Conservation (phyloP, 805 yeast species). For the Spencermartinsiella europaea region DNA sequence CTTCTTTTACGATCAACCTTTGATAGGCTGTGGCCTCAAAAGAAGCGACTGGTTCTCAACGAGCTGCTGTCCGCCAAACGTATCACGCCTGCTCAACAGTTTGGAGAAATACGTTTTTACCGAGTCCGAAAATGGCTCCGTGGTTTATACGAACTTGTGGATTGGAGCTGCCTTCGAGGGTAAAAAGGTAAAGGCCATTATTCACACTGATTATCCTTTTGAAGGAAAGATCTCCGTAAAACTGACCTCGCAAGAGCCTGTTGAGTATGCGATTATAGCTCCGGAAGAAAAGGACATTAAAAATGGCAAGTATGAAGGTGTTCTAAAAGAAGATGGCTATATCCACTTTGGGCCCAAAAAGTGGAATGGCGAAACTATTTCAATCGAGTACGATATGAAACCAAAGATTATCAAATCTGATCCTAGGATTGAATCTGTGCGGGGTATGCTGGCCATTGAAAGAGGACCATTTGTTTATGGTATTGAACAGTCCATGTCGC, state of each 20-base stretch:
- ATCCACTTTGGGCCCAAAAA: neutral
- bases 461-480: conserved; percentile 6
- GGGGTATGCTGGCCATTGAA: neutral
- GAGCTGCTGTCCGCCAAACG: conserved; percentile 30
- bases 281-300: neutral
- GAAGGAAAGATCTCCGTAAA: neutral
- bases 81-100: conserved; percentile 24
- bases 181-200: neutral
- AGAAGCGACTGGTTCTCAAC: conserved; percentile 24
- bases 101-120: conserved; percentile 13
- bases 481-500: neutral
- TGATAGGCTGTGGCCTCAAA: conserved; percentile 16
- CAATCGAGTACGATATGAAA: neutral
- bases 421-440: neutral
- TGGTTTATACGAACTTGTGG: neutral
- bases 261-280: neutral
- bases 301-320: neutral
- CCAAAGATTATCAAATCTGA: neutral
- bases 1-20: conserved; percentile 25
- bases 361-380: neutral
- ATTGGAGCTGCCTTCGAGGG: neutral
- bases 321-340: conserved; percentile 1
- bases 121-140: neutral
- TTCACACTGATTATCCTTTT: neutral
- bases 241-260: too few species aligned